Base-by-base conservation (phyloP, 2,329 filamentous ascomycete species). In the Capronia americana region DNA sequence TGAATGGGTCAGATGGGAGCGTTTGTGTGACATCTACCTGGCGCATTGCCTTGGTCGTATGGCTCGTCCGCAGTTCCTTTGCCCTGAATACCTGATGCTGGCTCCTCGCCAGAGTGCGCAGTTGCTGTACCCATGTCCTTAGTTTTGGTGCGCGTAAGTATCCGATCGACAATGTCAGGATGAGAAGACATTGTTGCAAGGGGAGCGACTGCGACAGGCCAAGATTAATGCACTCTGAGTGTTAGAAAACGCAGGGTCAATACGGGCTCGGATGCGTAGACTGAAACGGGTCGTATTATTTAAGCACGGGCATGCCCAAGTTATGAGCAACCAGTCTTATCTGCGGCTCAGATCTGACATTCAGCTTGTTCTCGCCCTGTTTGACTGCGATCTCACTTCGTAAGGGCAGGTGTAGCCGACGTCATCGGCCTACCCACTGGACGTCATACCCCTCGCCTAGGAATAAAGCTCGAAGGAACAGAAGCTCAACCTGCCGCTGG, bases 31-130 rank as follows among this genome's bases (percentile, higher is more conserved):
- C 57, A 14, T 32, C 62, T 57, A 61, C 68, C 70, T 59, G 68
- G 64, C 28, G 69, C 69, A 46, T 71, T 72, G 24, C 69, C 71
- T 48, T 63, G 67, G 46, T 72, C 70, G 56, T 71, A 72, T 17
- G 70, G 70, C 14, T 69, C 61, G 23, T 66, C 61, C n/a, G 50
- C 44, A 24, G 71, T 72, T 34, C 71, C 71, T 61, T 67, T 65
- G 32, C 71, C 71, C 62, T 70, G 68, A 14, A 69, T 50, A 17
- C 68, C 71, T 24, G 69, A 63, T 14, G 65, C 64, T 34, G 70
- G 70, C 56, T 72, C 70, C 44, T 62, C 54, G 48, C 68, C 67
- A 46, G 71, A 70, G 26, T 64, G 50, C 4, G 57, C 23, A 58
- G 54, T 5, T 20, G 32, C 38, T 11, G 53, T 54, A 20, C 57